Base-by-base conservation (phyloP, 331 rosid species). In the Cydonia oblonga region DNA sequence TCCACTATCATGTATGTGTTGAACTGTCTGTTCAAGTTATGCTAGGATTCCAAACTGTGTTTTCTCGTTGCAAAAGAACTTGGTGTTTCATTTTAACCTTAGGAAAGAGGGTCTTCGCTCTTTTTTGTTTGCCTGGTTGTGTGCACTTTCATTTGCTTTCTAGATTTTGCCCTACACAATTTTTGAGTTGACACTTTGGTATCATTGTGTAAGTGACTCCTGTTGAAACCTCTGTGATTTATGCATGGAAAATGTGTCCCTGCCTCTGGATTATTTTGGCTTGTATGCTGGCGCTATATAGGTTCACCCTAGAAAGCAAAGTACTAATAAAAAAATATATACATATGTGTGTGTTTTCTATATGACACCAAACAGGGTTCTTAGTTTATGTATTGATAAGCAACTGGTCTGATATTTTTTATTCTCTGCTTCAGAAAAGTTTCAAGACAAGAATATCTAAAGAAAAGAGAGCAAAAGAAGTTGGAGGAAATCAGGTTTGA, bases 401-500 rank as follows among this genome's bases (percentile, higher is more conserved):
- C 66, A 70, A 11, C 57, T 54, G 51, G 72, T 58, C 73, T 69
- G 67, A 68, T 76, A 23, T 32, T 28, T 78, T 78, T 22, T 49
- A 12, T 7, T 53, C 74, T 59, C 30, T 78, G 78, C 58, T 84
- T 73, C 93, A 93, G 96, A 85, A 83, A 84, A 80, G 81, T 85
- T 78, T 95, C 99, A 75, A 87, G 97, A 77, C 96, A 84, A 72
- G 99, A 91, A 71, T 95, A 95, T 76, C 80, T 91, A 63, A 95
- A 89, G 84, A 95, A 95, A 84, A 89, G 99, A 80, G 93, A 91
- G 87, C 88, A 85, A 75, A 89, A 95, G 88, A 95, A 95, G 78
- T 66, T 95, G 63, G 96, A 91, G 54, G 97, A 91, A 79, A 83
- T 95, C 72, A 88, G 97, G 97, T 93, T 78, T 49, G 76, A 12